Evolutionary conservation across 2,329 filamentous ascomycete species (phyloP), one percentile per base, ranked within the genome.

Genomic region (Ophiostoma populinum): DNA sequence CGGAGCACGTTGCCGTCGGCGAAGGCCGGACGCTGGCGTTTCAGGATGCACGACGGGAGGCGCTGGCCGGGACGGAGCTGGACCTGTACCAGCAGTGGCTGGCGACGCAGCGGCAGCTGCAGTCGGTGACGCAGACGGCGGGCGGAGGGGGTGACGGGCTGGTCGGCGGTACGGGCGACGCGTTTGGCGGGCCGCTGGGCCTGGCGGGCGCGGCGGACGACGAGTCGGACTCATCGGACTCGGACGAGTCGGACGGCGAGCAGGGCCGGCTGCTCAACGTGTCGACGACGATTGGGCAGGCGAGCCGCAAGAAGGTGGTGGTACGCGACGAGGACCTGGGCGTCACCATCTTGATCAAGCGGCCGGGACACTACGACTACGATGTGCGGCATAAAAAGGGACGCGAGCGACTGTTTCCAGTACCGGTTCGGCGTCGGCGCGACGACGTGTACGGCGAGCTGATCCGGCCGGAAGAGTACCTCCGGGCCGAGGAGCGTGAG

Each of bases 401-500:
- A 3, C 70, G 86, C 36, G 90, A 98, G 51, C 76, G 85, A 42
- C 80, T 92, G 59, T 95, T 94, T 50, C 90, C 90, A 0, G 76
- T 92, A 35, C 71, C 86, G 1, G 71, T 86, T 17, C 75, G 83
- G 34, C 67, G 81, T 47, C 80, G 75, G 51, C 75, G 83, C 34
- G 72, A 68, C 20, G 90, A 95, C 50, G 87, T 94, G 43, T 98
- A 90, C 55, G 90, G 90, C 39, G 90, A 98, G 44, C 59, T 92
- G 12, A 94, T 98, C 46, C 74, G 85, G 36, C 81, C 87, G 0
- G 90, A 95, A 52, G 90, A 98, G 43, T 98, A 87, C 50, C 66
- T 94, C 1, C 72, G 86, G 39, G 87, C 86, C 0, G 90, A 98
- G 51, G 90, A 95, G 55, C 75, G 83, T 38, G 83, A 92, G 39